phyloP scores from a whole-genome alignment of 768 basidiomycete species.

The Boletellus emodensis region DNA sequence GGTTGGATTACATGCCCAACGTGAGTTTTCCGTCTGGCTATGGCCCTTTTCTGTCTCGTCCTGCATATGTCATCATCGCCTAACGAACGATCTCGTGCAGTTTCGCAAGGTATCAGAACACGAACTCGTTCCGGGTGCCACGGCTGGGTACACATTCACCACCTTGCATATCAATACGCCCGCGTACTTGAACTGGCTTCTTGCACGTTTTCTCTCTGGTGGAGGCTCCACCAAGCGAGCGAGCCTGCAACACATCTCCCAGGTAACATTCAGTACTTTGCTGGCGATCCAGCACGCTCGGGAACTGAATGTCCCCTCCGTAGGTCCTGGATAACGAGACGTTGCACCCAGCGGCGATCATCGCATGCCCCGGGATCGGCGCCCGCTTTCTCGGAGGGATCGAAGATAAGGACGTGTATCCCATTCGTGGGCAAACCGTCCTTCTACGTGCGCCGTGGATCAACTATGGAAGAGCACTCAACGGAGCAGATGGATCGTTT shows the following conservation, averaged over 20 bases:
- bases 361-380: conserved; percentile 70
- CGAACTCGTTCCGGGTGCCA: conserved; percentile 40
- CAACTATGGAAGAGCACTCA: conserved; percentile 33
- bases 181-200: conserved; percentile 60
- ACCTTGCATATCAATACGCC: conserved; percentile 68
- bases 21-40: conserved; percentile 30
- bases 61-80: neutral
- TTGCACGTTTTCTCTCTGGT: conserved; percentile 48
- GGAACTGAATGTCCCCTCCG: neutral
- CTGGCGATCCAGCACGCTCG: neutral
- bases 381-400: conserved; percentile 50
- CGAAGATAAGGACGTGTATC: conserved; percentile 46
- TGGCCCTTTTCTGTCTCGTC: too few species aligned
- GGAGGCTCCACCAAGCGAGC: conserved; percentile 64
- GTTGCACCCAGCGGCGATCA: conserved; percentile 38
- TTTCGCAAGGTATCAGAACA: conserved; percentile 36
- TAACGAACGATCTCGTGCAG: conserved; percentile 11
- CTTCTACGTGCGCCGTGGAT: conserved; percentile 49
- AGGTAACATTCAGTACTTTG: conserved; percentile 35
- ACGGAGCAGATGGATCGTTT: conserved; percentile 28
- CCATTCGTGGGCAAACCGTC: conserved; percentile 45
- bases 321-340: conserved; percentile 13
- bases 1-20: conserved; percentile 51
- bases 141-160: conserved; percentile 54
- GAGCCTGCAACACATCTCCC: conserved; percentile 62